Evolutionary conservation across 495 filamentous ascomycete species (phyloP).

Genomic region (Jackrogersella minutella): DNA sequence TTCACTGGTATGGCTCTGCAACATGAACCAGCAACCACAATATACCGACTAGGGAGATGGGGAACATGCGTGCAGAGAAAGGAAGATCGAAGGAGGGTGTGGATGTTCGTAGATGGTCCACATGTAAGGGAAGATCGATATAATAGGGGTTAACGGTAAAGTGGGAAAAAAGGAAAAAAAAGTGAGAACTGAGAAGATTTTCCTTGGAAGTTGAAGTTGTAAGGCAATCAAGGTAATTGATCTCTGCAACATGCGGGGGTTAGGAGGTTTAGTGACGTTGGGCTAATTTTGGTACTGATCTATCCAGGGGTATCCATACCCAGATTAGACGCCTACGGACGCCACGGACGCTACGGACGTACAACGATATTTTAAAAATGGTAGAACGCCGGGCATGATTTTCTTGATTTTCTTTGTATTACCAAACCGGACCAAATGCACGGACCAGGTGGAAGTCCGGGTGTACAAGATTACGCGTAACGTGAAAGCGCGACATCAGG

Average conservation of each 20-base stretch:
- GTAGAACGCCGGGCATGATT: no score
- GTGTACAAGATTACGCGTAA: constrained; percentile 19
- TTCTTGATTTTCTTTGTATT: neutral
- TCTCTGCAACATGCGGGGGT: constrained; percentile 25
- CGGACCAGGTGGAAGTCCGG: neutral
- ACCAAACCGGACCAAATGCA: neutral
- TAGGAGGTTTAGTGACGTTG: constrained; percentile 31
- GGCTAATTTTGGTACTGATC: constrained; percentile 30
- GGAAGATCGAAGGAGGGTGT: constrained; percentile 7
- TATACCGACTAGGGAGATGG: neutral
- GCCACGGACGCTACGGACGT: neutral
- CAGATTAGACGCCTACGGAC: no score
- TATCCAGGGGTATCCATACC: constrained; percentile 6
- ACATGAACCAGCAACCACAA: constrained; percentile 4
- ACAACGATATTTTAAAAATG: neutral
- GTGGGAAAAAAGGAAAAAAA: constrained; percentile 20
- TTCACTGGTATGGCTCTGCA: constrained; percentile 8
- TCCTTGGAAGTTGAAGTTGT: constrained; percentile 7
- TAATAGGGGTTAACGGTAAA: constrained; percentile 4
- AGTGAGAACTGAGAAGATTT: constrained; percentile 24
- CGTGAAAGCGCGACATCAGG: constrained; percentile 4
- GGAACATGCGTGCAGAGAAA: constrained; percentile 29
- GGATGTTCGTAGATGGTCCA: neutral
- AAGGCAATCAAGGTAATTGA: constrained; percentile 19
- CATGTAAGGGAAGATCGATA: neutral